These are phyloP conservation scores for Lepidopterella palustris DNA, from an alignment of 495 filamentous ascomycete species.

Conservation along the genomic window DNA sequence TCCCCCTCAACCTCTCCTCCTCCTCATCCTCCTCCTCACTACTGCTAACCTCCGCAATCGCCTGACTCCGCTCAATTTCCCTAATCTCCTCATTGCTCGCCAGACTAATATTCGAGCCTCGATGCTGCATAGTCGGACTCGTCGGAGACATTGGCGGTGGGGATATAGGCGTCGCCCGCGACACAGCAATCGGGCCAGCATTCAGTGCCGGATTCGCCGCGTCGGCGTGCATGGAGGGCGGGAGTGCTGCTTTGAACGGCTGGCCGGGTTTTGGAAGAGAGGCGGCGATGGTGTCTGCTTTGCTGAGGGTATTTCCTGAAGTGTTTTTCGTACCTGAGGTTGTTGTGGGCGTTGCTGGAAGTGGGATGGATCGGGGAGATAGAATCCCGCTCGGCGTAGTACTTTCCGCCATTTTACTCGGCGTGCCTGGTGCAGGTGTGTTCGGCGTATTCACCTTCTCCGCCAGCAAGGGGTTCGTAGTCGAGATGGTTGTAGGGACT, in stretches of 20 bases:
- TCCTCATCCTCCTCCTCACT: not conserved
- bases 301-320: not conserved
- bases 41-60: slow-evolving; percentile 22
- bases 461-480: slow-evolving; percentile 22
- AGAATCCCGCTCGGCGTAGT: slow-evolving; percentile 6
- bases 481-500: slow-evolving; percentile 15
- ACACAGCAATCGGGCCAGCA: slow-evolving; percentile 1
- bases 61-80: slow-evolving; percentile 21
- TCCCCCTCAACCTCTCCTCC: not conserved
- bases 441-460: slow-evolving; percentile 23
- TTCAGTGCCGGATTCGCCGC: slow-evolving; percentile 13
- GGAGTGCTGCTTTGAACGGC: not conserved
- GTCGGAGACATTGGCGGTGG: not conserved
- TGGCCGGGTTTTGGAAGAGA: slow-evolving; percentile 4
- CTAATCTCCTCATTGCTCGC: slow-evolving; percentile 28
- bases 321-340: not conserved
- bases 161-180: not conserved
- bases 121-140: slow-evolving; percentile 6
- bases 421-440: slow-evolving; percentile 8
- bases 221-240: slow-evolving; percentile 14
- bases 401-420: slow-evolving; percentile 8
- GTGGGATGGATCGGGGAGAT: slow-evolving; percentile 14
- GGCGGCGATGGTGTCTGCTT: not conserved
- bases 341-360: slow-evolving; percentile 16
- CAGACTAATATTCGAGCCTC: slow-evolving; percentile 19